Conservation (phyloP, 2,329 filamentous ascomycete genomes). For the Orbilia javanica region DNA sequence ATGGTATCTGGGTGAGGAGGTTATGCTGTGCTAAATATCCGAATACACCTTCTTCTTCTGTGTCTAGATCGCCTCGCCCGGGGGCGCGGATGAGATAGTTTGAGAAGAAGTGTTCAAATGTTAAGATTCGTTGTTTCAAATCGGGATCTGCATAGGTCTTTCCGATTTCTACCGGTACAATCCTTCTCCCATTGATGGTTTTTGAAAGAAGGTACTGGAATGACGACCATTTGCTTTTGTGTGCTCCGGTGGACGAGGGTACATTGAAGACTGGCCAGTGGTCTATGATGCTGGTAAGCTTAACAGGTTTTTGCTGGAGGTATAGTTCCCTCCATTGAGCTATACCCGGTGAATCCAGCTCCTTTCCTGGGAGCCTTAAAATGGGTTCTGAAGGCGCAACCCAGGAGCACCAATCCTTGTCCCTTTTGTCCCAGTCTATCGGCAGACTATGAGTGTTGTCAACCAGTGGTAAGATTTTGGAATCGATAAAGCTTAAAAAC, state of each 20-base stretch:
- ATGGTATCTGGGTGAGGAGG: constrained; percentile 84
- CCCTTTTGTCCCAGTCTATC: constrained; percentile 1
- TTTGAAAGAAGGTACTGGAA: constrained; percentile 78
- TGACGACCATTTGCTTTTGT: constrained; percentile 72
- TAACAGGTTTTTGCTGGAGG: constrained; percentile 26
- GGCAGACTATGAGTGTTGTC: constrained; percentile 12
- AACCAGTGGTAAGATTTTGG: constrained; percentile 1
- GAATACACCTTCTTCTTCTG: constrained; percentile 61
- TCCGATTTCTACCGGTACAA: constrained; percentile 89
- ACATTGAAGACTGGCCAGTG: constrained; percentile 47
- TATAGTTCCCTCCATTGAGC: constrained; percentile 35
- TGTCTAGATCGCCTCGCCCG: constrained; percentile 22
- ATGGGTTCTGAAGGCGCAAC: background rate
- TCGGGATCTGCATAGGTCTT: constrained; percentile 86
- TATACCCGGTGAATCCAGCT: constrained; percentile 9
- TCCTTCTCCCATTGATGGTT: constrained; percentile 80
- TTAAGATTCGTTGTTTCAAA: constrained; percentile 85
- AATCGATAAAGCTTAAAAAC: constrained; percentile 29
- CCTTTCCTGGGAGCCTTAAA: constrained; percentile 4
- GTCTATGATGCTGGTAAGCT: constrained; percentile 23
- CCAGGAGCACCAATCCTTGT: background rate
- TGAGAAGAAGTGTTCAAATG: constrained; percentile 78
- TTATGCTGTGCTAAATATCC: constrained; percentile 95
- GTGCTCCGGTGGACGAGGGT: background rate
- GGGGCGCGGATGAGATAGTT: constrained; percentile 69